These are phyloP conservation scores for Carnegiea gigantea DNA, from an alignment of 179 eudicot genomes.

Conservation along the genomic window DNA sequence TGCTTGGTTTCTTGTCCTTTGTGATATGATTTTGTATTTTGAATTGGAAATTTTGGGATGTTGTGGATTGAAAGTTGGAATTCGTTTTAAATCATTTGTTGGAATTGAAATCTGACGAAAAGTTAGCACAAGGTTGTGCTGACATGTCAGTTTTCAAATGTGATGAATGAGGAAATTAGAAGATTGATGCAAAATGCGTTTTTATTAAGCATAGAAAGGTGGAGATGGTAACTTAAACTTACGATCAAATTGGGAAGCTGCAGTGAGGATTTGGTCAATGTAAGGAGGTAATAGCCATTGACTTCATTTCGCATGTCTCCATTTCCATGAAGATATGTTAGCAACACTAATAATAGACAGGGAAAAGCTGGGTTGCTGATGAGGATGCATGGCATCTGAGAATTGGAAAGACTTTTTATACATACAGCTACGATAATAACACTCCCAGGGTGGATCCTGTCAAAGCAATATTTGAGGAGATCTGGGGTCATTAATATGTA, in stretches of 20 bases:
- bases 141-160: neutral
- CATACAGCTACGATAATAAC: too few species aligned
- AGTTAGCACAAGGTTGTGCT: neutral
- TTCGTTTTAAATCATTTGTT: neutral
- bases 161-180: neutral
- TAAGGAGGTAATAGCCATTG: too few species aligned
- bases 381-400: too few species aligned
- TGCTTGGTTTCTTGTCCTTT: neutral
- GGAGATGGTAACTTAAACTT: neutral
- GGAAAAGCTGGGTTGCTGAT: too few species aligned
- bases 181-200: neutral
- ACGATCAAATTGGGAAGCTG: neutral
- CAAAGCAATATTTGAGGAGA: too few species aligned
- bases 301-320: too few species aligned
- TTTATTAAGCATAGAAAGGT: neutral
- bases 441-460: too few species aligned
- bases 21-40: neutral
- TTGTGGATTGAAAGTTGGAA: conserved; percentile 1
- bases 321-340: too few species aligned
- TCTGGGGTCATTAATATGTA: too few species aligned
- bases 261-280: neutral
- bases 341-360: too few species aligned
- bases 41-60: neutral
- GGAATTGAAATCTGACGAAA: neutral
- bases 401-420: too few species aligned